Percentiles rank a stretch among this genome's conserved stretches.
phyloP scores from a whole-genome alignment of 208 protist species.

The Phytomonas sp. region DNA sequence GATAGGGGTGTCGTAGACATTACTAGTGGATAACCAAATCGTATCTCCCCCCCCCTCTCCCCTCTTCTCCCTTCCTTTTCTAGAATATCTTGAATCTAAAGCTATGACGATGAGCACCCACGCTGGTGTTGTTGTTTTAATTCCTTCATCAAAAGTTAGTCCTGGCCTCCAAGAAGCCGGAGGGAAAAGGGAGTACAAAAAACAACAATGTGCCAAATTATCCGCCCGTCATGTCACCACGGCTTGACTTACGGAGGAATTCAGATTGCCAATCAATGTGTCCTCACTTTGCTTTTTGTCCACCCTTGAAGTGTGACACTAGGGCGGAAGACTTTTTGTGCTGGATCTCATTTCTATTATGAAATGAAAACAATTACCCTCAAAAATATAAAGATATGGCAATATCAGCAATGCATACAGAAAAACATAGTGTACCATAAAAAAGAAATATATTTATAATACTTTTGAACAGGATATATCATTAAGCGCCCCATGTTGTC shows the following conservation, averaged over 20 bases:
- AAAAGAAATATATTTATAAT: no score
- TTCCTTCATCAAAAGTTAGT: not conserved
- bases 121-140: not conserved
- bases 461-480: no score
- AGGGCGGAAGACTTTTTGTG: not conserved
- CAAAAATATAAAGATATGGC: not conserved
- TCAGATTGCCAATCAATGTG: not conserved
- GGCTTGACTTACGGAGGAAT: not conserved
- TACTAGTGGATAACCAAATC: not conserved
- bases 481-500: no score
- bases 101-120: not conserved
- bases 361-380: not conserved
- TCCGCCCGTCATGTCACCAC: not conserved
- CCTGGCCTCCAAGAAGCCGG: not conserved
- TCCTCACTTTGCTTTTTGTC: not conserved
- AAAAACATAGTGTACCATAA: not conserved
- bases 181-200: not conserved
- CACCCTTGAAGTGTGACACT: not conserved
- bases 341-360: not conserved
- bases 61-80: no score
- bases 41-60: not conserved
- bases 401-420: not conserved
- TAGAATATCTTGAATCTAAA: not conserved
- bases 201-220: not conserved
- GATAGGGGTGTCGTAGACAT: not conserved